A percentile compares a stretch with the other conserved stretches of the same genome.
phyloP scores from a whole-genome alignment of 345 rosid species.

The Erucastrum elatum region DNA sequence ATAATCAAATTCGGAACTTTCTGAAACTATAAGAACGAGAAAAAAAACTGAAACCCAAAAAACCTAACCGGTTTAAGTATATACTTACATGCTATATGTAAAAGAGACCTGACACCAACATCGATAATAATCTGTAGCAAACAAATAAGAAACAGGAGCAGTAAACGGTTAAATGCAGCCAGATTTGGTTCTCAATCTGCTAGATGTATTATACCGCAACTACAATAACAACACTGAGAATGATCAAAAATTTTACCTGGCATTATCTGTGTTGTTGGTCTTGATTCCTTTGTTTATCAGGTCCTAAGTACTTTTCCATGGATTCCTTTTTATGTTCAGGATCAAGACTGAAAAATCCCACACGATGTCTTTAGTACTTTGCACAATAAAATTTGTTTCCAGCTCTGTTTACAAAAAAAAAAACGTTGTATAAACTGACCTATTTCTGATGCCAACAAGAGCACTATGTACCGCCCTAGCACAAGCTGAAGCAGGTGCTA shows the following conservation, averaged over 20 bases:
- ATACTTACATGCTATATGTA: slow-evolving; percentile 29
- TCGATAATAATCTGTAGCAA: slow-evolving; percentile 29
- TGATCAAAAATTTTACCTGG: slow-evolving; percentile 1
- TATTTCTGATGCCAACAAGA: slow-evolving; percentile 89
- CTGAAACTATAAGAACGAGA: background rate
- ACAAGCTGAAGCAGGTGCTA: slow-evolving; percentile 87
- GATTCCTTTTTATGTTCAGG: slow-evolving; percentile 95
- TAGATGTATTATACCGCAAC: background rate
- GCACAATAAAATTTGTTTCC: background rate
- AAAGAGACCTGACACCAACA: slow-evolving; percentile 19
- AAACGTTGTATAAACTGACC: slow-evolving; percentile 44
- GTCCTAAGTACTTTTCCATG: slow-evolving; percentile 93
- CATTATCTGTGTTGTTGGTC: slow-evolving; percentile 36
- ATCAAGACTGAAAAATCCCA: slow-evolving; percentile 67
- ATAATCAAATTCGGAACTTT: background rate
- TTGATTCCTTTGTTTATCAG: slow-evolving; percentile 45
- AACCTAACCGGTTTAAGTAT: background rate
- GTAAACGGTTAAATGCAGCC: background rate
- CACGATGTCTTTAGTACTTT: background rate
- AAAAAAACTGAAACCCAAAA: background rate
- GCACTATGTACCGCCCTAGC: slow-evolving; percentile 76
- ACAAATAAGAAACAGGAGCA: background rate
- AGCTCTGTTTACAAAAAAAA: background rate
- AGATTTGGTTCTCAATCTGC: slow-evolving; percentile 15
- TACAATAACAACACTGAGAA: background rate